Conservation (phyloP, 2,329 filamentous ascomycete genomes). For the Penicillium sp. region DNA sequence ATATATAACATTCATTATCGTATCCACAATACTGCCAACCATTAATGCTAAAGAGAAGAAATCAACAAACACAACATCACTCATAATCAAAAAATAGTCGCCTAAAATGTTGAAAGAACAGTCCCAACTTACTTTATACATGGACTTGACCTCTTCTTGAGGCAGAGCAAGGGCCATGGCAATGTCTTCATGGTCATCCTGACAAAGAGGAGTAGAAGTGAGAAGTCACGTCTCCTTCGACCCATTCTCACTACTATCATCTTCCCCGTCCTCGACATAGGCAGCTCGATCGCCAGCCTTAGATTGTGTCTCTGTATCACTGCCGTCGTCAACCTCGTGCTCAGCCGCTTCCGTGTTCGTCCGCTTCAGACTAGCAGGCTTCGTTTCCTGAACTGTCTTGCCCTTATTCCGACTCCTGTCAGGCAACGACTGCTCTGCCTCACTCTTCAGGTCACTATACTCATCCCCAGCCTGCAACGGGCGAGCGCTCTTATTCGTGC, state of each 20-base stretch:
- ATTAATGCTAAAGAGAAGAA: not conserved
- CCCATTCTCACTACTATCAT: constrained; percentile 1
- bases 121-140: not conserved
- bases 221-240: not conserved
- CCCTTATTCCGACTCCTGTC: constrained; percentile 18
- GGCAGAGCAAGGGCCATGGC: not conserved
- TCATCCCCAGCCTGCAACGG: constrained; percentile 22
- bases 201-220: not conserved
- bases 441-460: constrained; percentile 27
- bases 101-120: not conserved
- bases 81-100: not conserved
- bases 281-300: constrained; percentile 9
- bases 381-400: constrained; percentile 21
- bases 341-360: not conserved
- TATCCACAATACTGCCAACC: not conserved
- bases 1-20: not conserved
- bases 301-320: constrained; percentile 18
- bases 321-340: constrained; percentile 14
- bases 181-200: not conserved
- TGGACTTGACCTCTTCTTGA: not conserved
- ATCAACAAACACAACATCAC: not conserved
- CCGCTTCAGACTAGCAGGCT: not conserved
- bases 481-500: constrained; percentile 7
- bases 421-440: constrained; percentile 16
- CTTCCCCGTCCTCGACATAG: constrained; percentile 14